Evolutionary conservation across 2,329 filamentous ascomycete species (phyloP), one percentile per base, ranked within the genome.

Genomic region (Claviceps humidiphila): DNA sequence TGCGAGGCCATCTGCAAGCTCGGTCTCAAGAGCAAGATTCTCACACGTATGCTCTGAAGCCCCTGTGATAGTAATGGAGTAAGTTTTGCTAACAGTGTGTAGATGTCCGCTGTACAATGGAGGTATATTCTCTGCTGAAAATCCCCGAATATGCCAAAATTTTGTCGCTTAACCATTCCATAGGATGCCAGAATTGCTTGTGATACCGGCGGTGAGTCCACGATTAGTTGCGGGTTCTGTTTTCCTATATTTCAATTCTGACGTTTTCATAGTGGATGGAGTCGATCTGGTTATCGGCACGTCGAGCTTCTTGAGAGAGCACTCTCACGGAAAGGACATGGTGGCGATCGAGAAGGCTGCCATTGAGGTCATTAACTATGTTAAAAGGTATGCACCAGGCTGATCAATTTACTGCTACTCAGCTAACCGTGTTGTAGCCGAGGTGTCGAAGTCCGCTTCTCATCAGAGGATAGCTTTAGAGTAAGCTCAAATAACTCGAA

Each of bases 1-100:
- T 95, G 89, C 70, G 85, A 93, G 73, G 83, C 84, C 54, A 95
- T 96, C 65, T 94, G 88, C 85, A 89, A 90, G 77, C 85, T 96
- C 51, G 89, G 89, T 57, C 81, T 96, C 69, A 90, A 89, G 61
- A 55, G 64, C 57, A 67, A 67, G 62, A 65, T 68, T 7, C 37
- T 58, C 9, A 58, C 56, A 7, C 56, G 54, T 57, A 34, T 16
- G 54, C 38, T 38, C n/a, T 14, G 2, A 8, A 24, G 74, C n/a
- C 17, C 7, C 16, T 20, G 11, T 16, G 9, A 16, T 7, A 20
- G 14, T 17, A 30, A 17, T 9, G 26, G 17, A 24, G 14, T 16
- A 7, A n/a, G 26, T 9, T 26, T 48, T n/a, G 17, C 37, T 48
- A 17, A 48, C 14, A n/a, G 40, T 17, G 2, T 39, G 17, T 5